Percentiles rank a stretch among this genome's conserved stretches.
Conservation (phyloP, 2,329 filamentous ascomycete species). For the Nannizzia gypsea region DNA sequence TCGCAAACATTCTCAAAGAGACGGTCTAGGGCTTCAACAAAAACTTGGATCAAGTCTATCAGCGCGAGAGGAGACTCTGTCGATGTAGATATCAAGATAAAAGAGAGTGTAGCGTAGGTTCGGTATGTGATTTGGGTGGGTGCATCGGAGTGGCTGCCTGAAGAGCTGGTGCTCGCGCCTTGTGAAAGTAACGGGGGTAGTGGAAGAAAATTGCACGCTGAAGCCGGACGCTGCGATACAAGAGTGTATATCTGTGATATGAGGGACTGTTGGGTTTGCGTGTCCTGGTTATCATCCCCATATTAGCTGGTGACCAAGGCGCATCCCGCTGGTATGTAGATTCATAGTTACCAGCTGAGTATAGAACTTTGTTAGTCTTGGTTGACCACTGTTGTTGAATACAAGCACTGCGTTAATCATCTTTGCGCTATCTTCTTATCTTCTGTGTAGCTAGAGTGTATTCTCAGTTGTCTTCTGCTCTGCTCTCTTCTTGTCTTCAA, state of each 20-base stretch:
- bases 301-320: neutral
- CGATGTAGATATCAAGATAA: constrained; percentile 93
- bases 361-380: constrained; percentile 95
- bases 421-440: neutral
- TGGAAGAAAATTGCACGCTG: constrained; percentile 94
- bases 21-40: constrained; percentile 87
- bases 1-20: constrained; percentile 99
- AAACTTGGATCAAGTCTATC: constrained; percentile 95
- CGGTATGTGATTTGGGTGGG: constrained; percentile 95
- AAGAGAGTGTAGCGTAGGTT: constrained; percentile 95
- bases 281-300: constrained; percentile 53
- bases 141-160: constrained; percentile 62
- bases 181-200: constrained; percentile 52
- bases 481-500: neutral
- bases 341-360: constrained; percentile 64
- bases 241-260: constrained; percentile 96
- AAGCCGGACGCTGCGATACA: constrained; percentile 79
- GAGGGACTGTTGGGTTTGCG: constrained; percentile 88
- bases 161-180: constrained; percentile 36
- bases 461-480: neutral
- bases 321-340: neutral
- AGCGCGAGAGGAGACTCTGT: constrained; percentile 92
- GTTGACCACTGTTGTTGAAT: constrained; percentile 97
- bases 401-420: constrained; percentile 99
- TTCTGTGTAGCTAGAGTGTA: neutral